Evolutionary conservation across 2,329 filamentous ascomycete species (phyloP).

Genomic region (Anisogramma anomala): DNA sequence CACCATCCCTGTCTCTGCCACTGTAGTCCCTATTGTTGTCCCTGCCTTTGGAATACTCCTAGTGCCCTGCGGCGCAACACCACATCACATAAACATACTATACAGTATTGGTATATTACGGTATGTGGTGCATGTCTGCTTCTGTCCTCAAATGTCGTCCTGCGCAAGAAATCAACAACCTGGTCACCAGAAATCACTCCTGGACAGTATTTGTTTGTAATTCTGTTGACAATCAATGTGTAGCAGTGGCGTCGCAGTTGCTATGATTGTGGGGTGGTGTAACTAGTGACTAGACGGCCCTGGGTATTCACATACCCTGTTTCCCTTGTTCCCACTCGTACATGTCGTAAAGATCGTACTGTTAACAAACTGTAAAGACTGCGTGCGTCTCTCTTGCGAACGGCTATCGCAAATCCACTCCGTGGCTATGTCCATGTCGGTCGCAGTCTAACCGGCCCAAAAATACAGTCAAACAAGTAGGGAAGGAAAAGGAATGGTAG

Average conservation of each 20-base stretch:
- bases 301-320: background rate
- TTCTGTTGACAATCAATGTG: conserved; percentile 2
- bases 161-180: no score
- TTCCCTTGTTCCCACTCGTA: conserved; percentile 1
- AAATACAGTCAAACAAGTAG: background rate
- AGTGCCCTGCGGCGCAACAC: no score
- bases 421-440: conserved; percentile 3
- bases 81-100: no score
- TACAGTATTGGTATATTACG: no score
- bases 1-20: background rate
- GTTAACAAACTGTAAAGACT: background rate
- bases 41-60: no score
- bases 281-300: background rate
- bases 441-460: background rate
- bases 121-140: no score
- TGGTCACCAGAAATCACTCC: no score
- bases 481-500: background rate
- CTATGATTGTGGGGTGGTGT: conserved; percentile 3
- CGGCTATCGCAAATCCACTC: background rate
- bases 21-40: background rate
- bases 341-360: conserved; percentile 13
- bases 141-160: no score
- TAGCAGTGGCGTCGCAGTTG: background rate
- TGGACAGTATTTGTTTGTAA: no score
- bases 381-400: no score